Percentiles rank a stretch among this genome's conserved stretches.
Conservation (phyloP, 345 rosid genomes). For the Aquilaria malaccensis region DNA sequence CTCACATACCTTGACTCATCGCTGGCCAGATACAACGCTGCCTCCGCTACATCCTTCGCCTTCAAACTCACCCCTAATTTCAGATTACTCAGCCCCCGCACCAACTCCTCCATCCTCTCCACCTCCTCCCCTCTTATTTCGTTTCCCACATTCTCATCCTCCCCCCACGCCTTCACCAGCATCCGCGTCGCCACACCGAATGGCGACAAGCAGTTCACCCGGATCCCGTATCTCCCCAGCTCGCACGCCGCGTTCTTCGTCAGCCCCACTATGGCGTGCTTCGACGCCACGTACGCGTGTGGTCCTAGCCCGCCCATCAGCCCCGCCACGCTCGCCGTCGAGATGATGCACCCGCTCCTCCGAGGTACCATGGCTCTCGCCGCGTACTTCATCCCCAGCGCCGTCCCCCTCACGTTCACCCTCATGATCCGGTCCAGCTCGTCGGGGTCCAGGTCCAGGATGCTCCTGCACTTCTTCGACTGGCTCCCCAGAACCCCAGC, state of each 20-base stretch:
- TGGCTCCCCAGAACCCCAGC: slow-evolving; percentile 78
- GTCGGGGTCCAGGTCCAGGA: slow-evolving; percentile 47
- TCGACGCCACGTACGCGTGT: slow-evolving; percentile 12
- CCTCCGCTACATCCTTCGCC: slow-evolving; percentile 8
- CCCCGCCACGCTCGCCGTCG: slow-evolving; percentile 5
- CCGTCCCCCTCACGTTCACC: slow-evolving; percentile 58
- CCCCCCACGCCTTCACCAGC: background rate
- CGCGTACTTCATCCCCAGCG: slow-evolving; percentile 22
- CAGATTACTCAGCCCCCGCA: background rate
- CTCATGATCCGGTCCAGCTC: slow-evolving; percentile 69
- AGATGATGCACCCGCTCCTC: slow-evolving; percentile 1
- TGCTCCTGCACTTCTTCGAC: slow-evolving; percentile 50
- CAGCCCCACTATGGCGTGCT: slow-evolving; percentile 17
- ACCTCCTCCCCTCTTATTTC: background rate
- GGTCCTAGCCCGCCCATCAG: background rate
- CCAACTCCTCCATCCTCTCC: background rate
- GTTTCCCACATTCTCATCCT: background rate
- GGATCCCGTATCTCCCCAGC: slow-evolving; percentile 15
- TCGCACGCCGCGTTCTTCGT: slow-evolving; percentile 17
- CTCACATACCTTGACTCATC: slow-evolving; percentile 37
- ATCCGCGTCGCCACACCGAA: slow-evolving; percentile 12
- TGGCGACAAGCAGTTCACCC: slow-evolving; percentile 19
- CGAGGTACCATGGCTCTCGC: slow-evolving; percentile 16
- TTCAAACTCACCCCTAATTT: slow-evolving; percentile 1
- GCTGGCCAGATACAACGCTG: slow-evolving; percentile 21